A percentile compares a stretch with the other conserved stretches of the same genome.
Conservation (phyloP, 331 rosid species). For the Arachis monticola region DNA sequence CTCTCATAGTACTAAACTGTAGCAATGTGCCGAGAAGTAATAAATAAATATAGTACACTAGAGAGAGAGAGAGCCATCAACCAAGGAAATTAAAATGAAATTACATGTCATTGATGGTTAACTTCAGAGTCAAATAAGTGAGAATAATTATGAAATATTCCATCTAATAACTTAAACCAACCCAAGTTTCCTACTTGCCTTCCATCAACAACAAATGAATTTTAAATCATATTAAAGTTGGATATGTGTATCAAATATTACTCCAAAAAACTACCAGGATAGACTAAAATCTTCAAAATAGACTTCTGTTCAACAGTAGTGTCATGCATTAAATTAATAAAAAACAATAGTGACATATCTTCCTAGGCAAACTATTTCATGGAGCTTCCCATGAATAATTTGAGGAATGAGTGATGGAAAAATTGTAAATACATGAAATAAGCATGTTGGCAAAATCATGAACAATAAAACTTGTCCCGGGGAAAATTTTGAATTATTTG, state of each 20-base stretch:
- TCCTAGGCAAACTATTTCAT: too few relatives aligned
- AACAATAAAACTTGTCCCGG: too few relatives aligned
- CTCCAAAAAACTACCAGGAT: background rate
- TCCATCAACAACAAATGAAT: background rate
- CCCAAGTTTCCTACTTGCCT: background rate
- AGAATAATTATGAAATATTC: background rate
- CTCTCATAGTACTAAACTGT: background rate
- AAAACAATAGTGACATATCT: too few relatives aligned
- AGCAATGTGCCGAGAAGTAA: background rate
- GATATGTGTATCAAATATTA: background rate
- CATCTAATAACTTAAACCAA: background rate
- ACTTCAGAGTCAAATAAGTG: slow-evolving; percentile 1
- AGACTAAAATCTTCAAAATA: background rate
- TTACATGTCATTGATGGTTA: background rate
- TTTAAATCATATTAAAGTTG: background rate
- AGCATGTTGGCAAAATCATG: too few relatives aligned
- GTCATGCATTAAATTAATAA: background rate
- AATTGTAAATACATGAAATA: too few relatives aligned
- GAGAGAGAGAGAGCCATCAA: background rate
- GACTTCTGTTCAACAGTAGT: background rate
- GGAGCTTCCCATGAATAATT: too few relatives aligned
- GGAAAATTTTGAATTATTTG: too few relatives aligned
- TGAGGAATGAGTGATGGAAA: too few relatives aligned
- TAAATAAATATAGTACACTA: background rate
- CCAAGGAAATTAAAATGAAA: background rate